Conservation (phyloP, 2,329 filamentous ascomycete species). For the Dothiorella sarmentorum region DNA sequence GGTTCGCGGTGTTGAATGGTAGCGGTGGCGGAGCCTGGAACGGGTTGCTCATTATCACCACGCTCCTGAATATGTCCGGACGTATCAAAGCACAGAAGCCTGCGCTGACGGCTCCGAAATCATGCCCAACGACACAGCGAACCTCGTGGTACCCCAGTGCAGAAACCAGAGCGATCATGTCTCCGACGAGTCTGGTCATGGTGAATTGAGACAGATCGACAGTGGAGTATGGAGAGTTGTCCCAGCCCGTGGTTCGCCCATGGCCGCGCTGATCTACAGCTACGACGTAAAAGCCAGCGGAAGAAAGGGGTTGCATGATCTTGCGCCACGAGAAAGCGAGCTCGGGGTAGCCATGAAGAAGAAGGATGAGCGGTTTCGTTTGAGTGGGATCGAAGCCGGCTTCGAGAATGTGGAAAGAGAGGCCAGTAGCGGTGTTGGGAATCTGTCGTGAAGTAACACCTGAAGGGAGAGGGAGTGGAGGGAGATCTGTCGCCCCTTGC, state of each 20-base stretch:
- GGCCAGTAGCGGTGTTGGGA: slow-evolving; percentile 52
- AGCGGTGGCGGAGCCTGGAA: slow-evolving; percentile 54
- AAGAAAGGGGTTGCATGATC: slow-evolving; percentile 57
- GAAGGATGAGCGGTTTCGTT: slow-evolving; percentile 55
- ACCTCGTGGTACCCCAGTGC: slow-evolving; percentile 59
- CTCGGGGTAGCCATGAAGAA: slow-evolving; percentile 66
- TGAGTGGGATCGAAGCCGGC: slow-evolving; percentile 44
- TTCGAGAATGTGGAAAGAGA: slow-evolving; percentile 61
- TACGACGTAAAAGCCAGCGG: slow-evolving; percentile 61
- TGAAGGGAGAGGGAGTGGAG: slow-evolving; percentile 53
- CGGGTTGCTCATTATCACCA: slow-evolving; percentile 64
- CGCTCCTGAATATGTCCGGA: slow-evolving; percentile 61
- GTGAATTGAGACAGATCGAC: slow-evolving; percentile 57
- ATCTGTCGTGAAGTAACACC: slow-evolving; percentile 56
- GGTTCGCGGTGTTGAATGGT: slow-evolving; percentile 45
- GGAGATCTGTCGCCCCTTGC: slow-evolving; percentile 22
- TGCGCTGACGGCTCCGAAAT: slow-evolving; percentile 62
- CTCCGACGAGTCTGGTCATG: slow-evolving; percentile 57
- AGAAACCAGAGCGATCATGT: slow-evolving; percentile 59
- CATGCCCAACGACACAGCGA: slow-evolving; percentile 61
- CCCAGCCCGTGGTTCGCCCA: slow-evolving; percentile 62
- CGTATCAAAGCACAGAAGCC: slow-evolving; percentile 59
- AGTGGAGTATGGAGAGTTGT: slow-evolving; percentile 47
- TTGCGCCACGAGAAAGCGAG: slow-evolving; percentile 68
- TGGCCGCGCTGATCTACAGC: slow-evolving; percentile 67